Evolutionary conservation across 495 filamentous ascomycete genomes (phyloP), one percentile per base, ranked within the genome.

Genomic region (Halenospora varia): DNA sequence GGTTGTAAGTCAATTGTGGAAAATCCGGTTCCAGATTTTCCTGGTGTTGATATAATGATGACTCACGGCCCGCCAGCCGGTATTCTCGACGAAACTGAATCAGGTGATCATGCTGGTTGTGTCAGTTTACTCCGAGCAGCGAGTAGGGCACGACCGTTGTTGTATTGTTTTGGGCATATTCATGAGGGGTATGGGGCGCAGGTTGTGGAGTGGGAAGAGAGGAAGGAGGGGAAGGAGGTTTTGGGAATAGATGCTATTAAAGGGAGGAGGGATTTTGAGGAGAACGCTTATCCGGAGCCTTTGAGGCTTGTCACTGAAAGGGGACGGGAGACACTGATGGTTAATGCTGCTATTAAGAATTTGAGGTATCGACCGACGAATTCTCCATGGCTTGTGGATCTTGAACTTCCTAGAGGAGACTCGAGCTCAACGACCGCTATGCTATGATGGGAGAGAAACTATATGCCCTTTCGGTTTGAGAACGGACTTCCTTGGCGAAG

Each of bases 111-210:
- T 77, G n/a, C n/a, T n/a, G 87, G 86, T 1, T 88, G 83, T 57
- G 68, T 73, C 17, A 57, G 75, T 25, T 71, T 90, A 9, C 84
- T 89, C 25, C 68, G 67, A 0, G 82, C 83, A n/a, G 66, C 86
- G 15, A 77, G 76, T 6, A 72, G 71, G n/a, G 73, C 79, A 2
- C 64, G 73, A 48, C 87, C 85, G 0, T 70, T 62, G 9, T 62
- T 90, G 60, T 84, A 88, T 64, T 88, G 83, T 62, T 90, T 89
- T 60, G 86, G 87, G 10, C 87, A 90, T 67, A 88, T 90, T 24
- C 87, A 89, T 62, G 87, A 92, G 64, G 85, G 75, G 0, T 90
- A 85, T 78, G 88, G 88, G 15, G 84, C 80, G 2, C 75, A 76
- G 55, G 62, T 83, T 23, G 73, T 84, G 0, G 65, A 66, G 6